Evolutionary conservation across 1,284 basidiomycete species (phyloP), one percentile per base, ranked within the genome.

Genomic region (Heterobasidion occidentale): DNA sequence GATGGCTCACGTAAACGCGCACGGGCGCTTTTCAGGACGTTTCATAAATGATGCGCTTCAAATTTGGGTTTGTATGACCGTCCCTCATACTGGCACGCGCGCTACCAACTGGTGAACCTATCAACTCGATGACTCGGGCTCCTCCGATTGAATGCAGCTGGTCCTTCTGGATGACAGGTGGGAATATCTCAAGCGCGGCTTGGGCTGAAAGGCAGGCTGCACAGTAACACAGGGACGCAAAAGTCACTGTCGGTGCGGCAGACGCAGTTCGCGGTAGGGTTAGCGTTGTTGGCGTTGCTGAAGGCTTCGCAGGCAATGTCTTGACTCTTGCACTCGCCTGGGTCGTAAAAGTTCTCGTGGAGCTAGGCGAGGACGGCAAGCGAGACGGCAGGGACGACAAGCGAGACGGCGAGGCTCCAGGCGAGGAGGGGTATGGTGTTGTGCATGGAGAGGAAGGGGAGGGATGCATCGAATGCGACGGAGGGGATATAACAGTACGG

Each of bases 291-390:
- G 0, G 71, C 68, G 46, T 73, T 74, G 3, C 78, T 79, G 0
- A 83, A 83, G 33, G 71, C 74, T 56, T 77, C 81, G 58, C 83
- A 86, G 2, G 76, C 75, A 54, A 74, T 57, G 61, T 80, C 78
- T 62, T 79, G 78, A 7, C 72, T 77, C 51, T 71, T 66, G 60
- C 81, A 86, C 11, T 83, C 84, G 11, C 72, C 70, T 0, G 70
- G 52, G 7, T 64, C 67, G 58, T 76, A 83, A 65, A 73, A 83
- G 0, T 77, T 69, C 5, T 74, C 59, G 33, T 78, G 83, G 20
- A 86, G 68, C 51, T 73, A 59, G 19, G 70, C 63, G 52, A 86
- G 65, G 14, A 4, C 47, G 27, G 27, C 27, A 27, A 27, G 27
- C 27, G 27, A 27, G 27, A 27, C 3, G 27, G 27, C 5, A 19